Evolutionary conservation across 2,329 filamentous ascomycete genomes (phyloP).

Genomic region (Diaporthe amygdali): DNA sequence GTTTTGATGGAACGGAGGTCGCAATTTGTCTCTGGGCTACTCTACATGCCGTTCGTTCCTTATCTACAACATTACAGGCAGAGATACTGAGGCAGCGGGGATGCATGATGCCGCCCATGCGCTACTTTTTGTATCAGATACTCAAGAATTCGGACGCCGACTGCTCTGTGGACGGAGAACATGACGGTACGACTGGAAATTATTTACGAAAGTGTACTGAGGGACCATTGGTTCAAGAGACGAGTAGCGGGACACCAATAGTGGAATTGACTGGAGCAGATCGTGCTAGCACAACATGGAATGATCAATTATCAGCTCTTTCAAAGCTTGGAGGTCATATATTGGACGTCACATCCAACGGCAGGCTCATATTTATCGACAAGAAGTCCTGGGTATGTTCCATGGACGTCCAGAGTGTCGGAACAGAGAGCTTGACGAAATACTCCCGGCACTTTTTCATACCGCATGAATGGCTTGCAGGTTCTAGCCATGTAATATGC

Average conservation of each 20-base stretch:
- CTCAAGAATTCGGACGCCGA: too few species aligned
- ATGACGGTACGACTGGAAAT: too few species aligned
- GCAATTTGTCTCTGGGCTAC: neutral
- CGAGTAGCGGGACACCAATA: neutral
- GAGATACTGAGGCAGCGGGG: too few species aligned
- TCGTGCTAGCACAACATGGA: neutral
- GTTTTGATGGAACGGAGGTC: neutral
- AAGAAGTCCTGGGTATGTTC: conserved; percentile 35
- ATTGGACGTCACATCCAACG: conserved; percentile 26
- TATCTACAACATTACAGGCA: too few species aligned
- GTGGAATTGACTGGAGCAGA: too few species aligned
- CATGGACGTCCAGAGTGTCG: conserved; percentile 11
- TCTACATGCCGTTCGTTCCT: neutral
- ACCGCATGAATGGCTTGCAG: conserved; percentile 35
- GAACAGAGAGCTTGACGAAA: conserved; percentile 21
- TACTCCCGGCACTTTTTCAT: conserved; percentile 32
- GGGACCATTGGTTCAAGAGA: too few species aligned
- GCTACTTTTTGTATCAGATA: too few species aligned
- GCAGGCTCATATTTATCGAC: conserved; percentile 34
- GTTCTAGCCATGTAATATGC: conserved; percentile 28
- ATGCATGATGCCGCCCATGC: too few species aligned
- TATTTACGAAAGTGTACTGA: too few species aligned
- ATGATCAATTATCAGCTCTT: neutral
- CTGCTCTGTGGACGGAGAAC: too few species aligned
- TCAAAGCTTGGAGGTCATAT: conserved; percentile 26